phyloP scores from a whole-genome alignment of 768 basidiomycete genomes.

The Tricholomella constricta region DNA sequence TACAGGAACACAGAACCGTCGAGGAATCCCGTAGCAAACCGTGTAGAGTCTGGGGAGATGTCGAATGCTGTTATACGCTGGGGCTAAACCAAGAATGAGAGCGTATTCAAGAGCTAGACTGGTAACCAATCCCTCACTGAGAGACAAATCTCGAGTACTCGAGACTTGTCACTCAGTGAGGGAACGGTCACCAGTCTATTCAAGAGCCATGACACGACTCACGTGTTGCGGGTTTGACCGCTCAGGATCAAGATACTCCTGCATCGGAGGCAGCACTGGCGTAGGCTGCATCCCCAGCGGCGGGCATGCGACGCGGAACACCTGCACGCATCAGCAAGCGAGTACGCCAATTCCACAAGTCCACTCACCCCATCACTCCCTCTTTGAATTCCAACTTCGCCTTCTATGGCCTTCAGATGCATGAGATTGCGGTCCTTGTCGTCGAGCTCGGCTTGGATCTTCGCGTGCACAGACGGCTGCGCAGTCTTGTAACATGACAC shows the following conservation, averaged over 20 bases:
- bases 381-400: slow-evolving; percentile 43
- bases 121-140: too few relatives aligned
- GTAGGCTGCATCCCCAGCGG: slow-evolving; percentile 50
- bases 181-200: too few relatives aligned
- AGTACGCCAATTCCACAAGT: too few relatives aligned
- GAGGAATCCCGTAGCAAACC: slow-evolving; percentile 61
- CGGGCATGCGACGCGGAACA: slow-evolving; percentile 49
- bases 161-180: too few relatives aligned
- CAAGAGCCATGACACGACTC: too few relatives aligned
- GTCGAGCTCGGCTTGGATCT: slow-evolving; percentile 54
- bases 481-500: slow-evolving; percentile 66
- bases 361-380: slow-evolving; percentile 32
- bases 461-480: slow-evolving; percentile 63
- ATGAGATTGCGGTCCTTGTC: slow-evolving; percentile 54
- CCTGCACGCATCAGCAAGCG: slow-evolving; percentile 22
- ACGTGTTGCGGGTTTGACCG: slow-evolving; percentile 44
- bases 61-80: slow-evolving; percentile 66
- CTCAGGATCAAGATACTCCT: slow-evolving; percentile 50
- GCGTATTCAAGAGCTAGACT: too few relatives aligned
- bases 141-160: too few relatives aligned
- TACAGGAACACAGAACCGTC: slow-evolving; percentile 60
- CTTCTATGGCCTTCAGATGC: slow-evolving; percentile 46
- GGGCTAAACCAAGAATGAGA: slow-evolving; percentile 30
- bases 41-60: slow-evolving; percentile 57
- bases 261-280: slow-evolving; percentile 48